phyloP scores from a whole-genome alignment of 176 grass and related monocot species.

The Aegilops speltoides region DNA sequence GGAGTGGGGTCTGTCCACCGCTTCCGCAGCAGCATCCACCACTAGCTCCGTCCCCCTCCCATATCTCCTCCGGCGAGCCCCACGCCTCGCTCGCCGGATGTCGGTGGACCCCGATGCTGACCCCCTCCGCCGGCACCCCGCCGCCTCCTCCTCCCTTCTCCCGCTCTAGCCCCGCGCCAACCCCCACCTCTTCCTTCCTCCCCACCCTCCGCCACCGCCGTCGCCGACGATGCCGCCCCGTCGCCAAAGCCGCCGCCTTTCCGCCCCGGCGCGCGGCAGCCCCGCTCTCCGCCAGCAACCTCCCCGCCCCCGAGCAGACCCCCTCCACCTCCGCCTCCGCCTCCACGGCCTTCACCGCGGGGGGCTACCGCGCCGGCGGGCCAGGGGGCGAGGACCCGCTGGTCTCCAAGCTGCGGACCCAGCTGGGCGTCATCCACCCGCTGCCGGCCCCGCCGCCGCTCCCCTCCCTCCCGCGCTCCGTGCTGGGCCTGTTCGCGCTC shows the following conservation, averaged over 20 bases:
- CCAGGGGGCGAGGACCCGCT: slow-evolving; percentile 60
- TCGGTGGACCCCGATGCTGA: slow-evolving; percentile 52
- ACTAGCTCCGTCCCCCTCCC: not conserved
- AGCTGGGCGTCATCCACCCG: slow-evolving; percentile 93
- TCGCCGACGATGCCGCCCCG: not conserved
- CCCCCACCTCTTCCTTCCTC: not conserved
- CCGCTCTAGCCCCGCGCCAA: not conserved
- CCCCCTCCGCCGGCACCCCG: slow-evolving; percentile 40
- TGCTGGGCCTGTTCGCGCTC: slow-evolving; percentile 78
- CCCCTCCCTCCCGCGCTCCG: slow-evolving; percentile 49
- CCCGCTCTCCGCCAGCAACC: not conserved
- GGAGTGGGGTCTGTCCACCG: not conserved
- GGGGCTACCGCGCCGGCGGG: slow-evolving; percentile 12
- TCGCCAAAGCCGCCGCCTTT: not conserved
- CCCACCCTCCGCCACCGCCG: not conserved
- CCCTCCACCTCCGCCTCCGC: not conserved
- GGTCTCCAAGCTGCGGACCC: slow-evolving; percentile 84
- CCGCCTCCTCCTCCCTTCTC: not conserved
- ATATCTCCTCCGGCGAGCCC: slow-evolving; percentile 9
- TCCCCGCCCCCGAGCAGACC: not conserved
- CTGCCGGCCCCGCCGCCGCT: slow-evolving; percentile 65
- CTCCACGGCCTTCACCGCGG: slow-evolving; percentile 26
- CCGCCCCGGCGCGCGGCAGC: too few relatives aligned
- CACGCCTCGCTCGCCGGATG: slow-evolving; percentile 33
- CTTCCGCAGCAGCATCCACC: not conserved